Base-by-base conservation (phyloP, 2,329 filamentous ascomycete species). In the Spiromastix sp. region DNA sequence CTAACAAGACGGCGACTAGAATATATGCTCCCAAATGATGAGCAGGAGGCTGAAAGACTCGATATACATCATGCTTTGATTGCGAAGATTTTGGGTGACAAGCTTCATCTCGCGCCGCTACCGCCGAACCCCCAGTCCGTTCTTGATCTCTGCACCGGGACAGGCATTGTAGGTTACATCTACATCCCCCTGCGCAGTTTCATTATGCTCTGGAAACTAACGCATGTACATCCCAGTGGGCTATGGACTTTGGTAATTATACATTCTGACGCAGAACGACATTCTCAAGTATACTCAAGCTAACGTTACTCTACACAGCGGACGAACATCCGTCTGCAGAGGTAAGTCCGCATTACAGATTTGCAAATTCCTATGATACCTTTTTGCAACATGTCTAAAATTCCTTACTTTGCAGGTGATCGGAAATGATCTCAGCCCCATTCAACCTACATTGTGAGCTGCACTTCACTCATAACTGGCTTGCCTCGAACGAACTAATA, bases 271-370 rank as follows among this genome's bases (percentile, higher is more conserved):
- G n/a, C n/a, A n/a, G n/a, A n/a, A n/a, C n/a, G n/a, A n/a, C n/a
- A n/a, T n/a, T n/a, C n/a, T n/a, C n/a, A 22, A 8, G 19, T 18
- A 7, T 34, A n/a, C 11, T 10, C 4, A 12, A 1, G 22, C 34
- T 22, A 22, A 29, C 4, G 4, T 16, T 33, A 7, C 17, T 30
- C 7, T 32, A n/a, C 22, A 6, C 17, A 47, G 50, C 47, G 24
- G 50, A 52, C 36, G 34, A 39, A 24, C 50, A 44, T 18, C 48
- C 49, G 17, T 42, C 37, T 21, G 42, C 49, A 15, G 33, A 48
- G 24, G 45, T 52, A 33, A 26, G 32, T 21, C 10, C 18, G 8
- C 12, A 15, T 26, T 21, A 18, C 21, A 22, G 27, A 8, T 17
- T 6, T 17, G 16, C 5, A 17, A n/a, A 15, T 12, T 24, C 12